Conservation (phyloP, 352 stramenopile species). For the Globisporangium sylvaticum region DNA sequence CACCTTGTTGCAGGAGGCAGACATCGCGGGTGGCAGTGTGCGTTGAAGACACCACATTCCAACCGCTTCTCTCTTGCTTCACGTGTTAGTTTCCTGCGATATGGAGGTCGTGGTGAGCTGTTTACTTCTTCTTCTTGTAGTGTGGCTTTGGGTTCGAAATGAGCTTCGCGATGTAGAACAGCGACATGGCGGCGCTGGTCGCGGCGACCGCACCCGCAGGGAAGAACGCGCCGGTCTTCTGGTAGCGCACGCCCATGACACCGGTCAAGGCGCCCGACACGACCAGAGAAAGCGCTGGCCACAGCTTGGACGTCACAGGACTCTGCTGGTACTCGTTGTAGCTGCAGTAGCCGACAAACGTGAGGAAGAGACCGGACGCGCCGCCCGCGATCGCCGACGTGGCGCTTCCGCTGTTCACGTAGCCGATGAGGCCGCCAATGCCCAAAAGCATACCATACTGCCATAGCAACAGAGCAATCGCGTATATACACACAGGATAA, state of each 20-base stretch:
- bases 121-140: constrained; percentile 77
- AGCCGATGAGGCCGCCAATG: constrained; percentile 69
- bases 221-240: constrained; percentile 72
- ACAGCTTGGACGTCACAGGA: constrained; percentile 76
- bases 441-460: constrained; percentile 76
- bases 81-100: background rate
- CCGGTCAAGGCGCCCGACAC: constrained; percentile 67
- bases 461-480: background rate
- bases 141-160: constrained; percentile 62
- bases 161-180: constrained; percentile 80
- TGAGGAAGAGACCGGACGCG: constrained; percentile 64
- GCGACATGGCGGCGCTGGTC: constrained; percentile 67
- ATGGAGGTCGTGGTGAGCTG: background rate
- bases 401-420: constrained; percentile 67
- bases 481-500: background rate
- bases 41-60: background rate
- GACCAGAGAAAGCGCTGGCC: constrained; percentile 55
- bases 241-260: constrained; percentile 75
- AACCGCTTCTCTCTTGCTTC: background rate
- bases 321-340: constrained; percentile 84
- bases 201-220: constrained; percentile 57
- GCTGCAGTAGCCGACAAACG: constrained; percentile 78
- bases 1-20: background rate
- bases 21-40: background rate
- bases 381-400: constrained; percentile 63